Evolutionary conservation across 495 filamentous ascomycete species (phyloP).

Genomic region (Cairneyella variabilis): DNA sequence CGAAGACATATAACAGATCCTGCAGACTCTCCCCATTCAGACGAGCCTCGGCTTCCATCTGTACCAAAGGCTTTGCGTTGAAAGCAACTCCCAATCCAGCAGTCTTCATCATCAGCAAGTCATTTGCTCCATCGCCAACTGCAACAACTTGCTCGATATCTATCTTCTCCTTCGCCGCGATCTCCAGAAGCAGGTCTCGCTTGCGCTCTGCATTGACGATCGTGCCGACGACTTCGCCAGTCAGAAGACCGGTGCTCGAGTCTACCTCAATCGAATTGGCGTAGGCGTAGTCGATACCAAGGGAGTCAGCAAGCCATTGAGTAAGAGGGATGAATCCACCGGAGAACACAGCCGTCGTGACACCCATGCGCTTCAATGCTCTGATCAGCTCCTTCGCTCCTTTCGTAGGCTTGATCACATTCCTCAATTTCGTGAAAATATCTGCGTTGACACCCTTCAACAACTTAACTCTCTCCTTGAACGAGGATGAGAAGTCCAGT

Average conservation of each 20-base stretch:
- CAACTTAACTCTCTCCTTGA: slow-evolving; percentile 73
- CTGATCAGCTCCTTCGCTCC: slow-evolving; percentile 72
- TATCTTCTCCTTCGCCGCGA: slow-evolving; percentile 71
- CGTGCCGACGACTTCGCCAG: slow-evolving; percentile 70
- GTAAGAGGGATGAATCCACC: slow-evolving; percentile 91
- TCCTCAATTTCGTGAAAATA: slow-evolving; percentile 77
- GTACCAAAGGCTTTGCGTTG: slow-evolving; percentile 89
- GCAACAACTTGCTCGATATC: slow-evolving; percentile 73
- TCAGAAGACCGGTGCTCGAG: slow-evolving; percentile 57
- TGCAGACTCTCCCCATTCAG: slow-evolving; percentile 75
- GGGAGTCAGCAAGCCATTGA: slow-evolving; percentile 70
- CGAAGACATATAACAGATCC: slow-evolving; percentile 82
- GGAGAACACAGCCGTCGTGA: slow-evolving; percentile 82
- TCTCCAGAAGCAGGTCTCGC: slow-evolving; percentile 66
- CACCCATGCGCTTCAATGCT: slow-evolving; percentile 69
- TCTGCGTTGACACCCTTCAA: slow-evolving; percentile 73
- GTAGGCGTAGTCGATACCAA: slow-evolving; percentile 81
- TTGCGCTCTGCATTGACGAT: slow-evolving; percentile 86
- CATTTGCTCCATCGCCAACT: slow-evolving; percentile 93
- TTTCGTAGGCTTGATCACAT: slow-evolving; percentile 70
- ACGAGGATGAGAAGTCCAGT: slow-evolving; percentile 82
- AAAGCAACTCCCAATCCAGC: slow-evolving; percentile 91
- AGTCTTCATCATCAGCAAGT: slow-evolving; percentile 84
- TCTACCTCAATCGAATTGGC: slow-evolving; percentile 80
- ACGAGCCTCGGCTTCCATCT: slow-evolving; percentile 76